phyloP scores from a whole-genome alignment of 164 flowering plant species.

The Vitis labrusca region DNA sequence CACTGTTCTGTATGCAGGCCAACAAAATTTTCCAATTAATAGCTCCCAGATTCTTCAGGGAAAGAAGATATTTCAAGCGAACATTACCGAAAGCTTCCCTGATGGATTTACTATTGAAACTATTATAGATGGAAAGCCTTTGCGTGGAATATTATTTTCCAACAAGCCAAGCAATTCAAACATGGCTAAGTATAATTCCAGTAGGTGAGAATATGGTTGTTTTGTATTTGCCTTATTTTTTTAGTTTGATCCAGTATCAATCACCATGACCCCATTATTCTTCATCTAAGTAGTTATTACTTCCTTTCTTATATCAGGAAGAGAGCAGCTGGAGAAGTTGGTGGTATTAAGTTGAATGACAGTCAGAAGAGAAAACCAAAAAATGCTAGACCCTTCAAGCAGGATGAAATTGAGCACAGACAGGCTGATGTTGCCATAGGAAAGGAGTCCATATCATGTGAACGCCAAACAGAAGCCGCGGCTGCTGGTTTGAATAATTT shows the following conservation, averaged over 20 bases:
- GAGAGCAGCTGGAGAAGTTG: slow-evolving; percentile 25
- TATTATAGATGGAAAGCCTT: slow-evolving; percentile 77
- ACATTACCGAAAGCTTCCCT: slow-evolving; percentile 60
- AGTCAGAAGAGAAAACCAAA: slow-evolving; percentile 26
- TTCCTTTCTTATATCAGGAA: slow-evolving; percentile 36
- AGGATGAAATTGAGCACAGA: slow-evolving; percentile 22
- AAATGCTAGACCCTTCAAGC: slow-evolving; percentile 13
- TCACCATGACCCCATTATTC: neutral
- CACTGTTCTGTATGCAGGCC: slow-evolving; percentile 34
- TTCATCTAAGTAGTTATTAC: slow-evolving; percentile 1
- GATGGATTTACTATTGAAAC: slow-evolving; percentile 86
- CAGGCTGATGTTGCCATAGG: slow-evolving; percentile 26
- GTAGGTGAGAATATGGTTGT: slow-evolving; percentile 40
- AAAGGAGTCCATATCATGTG: slow-evolving; percentile 26
- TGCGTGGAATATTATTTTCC: slow-evolving; percentile 87
- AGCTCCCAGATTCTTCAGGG: slow-evolving; percentile 40
- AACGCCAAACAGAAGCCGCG: slow-evolving; percentile 31
- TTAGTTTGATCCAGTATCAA: neutral
- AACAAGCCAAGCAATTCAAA: slow-evolving; percentile 38
- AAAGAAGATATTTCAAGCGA: slow-evolving; percentile 78
- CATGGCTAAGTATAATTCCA: slow-evolving; percentile 27
- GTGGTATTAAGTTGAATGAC: slow-evolving; percentile 26
- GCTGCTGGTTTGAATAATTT: slow-evolving; percentile 28
- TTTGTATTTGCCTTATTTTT: neutral
- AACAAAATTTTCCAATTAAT: slow-evolving; percentile 27